Conservation (phyloP, 2,329 filamentous ascomycete species). For the Rhynchosporium agropyri region DNA sequence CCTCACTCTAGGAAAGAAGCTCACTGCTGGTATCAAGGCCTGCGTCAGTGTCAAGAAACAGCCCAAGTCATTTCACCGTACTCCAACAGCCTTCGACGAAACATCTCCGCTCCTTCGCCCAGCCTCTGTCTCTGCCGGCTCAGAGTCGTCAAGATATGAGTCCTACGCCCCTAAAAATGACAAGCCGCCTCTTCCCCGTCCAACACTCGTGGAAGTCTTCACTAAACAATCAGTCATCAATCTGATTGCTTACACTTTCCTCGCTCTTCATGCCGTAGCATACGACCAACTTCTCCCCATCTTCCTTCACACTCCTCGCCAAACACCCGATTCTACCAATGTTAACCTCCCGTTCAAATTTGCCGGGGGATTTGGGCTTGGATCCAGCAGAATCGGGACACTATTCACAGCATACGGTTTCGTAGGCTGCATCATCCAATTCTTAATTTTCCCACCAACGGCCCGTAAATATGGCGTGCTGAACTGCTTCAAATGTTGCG, state of each 20-base stretch:
- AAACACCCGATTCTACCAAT: constrained; percentile 56
- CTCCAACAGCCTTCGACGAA: constrained; percentile 56
- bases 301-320: constrained; percentile 76
- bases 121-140: constrained; percentile 35
- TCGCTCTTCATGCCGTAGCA: constrained; percentile 80
- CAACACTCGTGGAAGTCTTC: constrained; percentile 66
- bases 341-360: constrained; percentile 77
- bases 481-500: constrained; percentile 69
- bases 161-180: constrained; percentile 34
- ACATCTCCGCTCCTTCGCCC: constrained; percentile 56
- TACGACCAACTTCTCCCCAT: constrained; percentile 89
- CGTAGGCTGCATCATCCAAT: constrained; percentile 79
- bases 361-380: constrained; percentile 74
- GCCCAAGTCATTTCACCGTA: constrained; percentile 38
- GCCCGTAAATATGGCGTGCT: constrained; percentile 75
- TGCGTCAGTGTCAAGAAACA: constrained; percentile 24
- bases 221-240: constrained; percentile 74
- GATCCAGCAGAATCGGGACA: constrained; percentile 75
- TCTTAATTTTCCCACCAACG: constrained; percentile 80
- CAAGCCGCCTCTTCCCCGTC: constrained; percentile 40
- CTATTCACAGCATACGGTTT: constrained; percentile 85
- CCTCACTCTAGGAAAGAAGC: constrained; percentile 67
- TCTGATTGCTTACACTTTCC: constrained; percentile 74
- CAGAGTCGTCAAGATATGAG: constrained; percentile 35
- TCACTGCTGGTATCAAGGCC: constrained; percentile 49